Conservation (phyloP, 2,329 filamentous ascomycete species). For the Trichoderma cornu-damae region DNA sequence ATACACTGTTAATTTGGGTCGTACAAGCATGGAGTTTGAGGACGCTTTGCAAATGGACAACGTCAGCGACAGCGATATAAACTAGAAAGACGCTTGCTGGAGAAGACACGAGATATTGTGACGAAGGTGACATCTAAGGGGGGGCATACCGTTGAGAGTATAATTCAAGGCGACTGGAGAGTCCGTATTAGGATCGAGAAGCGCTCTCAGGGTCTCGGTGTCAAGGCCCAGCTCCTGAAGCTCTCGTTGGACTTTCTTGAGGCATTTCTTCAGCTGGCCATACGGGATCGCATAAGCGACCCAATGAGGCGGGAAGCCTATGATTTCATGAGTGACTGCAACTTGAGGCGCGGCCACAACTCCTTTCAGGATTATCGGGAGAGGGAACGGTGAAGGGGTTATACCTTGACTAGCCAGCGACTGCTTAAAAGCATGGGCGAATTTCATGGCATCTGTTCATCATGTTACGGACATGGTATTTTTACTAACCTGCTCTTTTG, state of each 20-base stretch:
- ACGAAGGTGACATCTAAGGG: no score
- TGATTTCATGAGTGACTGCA: neutral
- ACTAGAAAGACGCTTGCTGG: no score
- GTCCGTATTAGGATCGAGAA: slow-evolving; percentile 51
- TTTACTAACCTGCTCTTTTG: neutral
- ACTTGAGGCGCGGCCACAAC: neutral
- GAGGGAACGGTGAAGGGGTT: neutral
- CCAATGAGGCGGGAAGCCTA: slow-evolving; percentile 67
- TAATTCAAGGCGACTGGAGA: slow-evolving; percentile 49
- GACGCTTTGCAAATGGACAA: slow-evolving; percentile 26
- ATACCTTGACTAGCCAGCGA: slow-evolving; percentile 58
- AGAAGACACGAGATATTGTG: neutral
- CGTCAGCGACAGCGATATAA: neutral
- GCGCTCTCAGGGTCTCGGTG: slow-evolving; percentile 60
- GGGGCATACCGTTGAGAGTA: slow-evolving; percentile 45
- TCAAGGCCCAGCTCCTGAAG: slow-evolving; percentile 67
- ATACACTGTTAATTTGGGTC: slow-evolving; percentile 65
- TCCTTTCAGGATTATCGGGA: neutral
- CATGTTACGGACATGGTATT: slow-evolving; percentile 3
- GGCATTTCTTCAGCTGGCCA: slow-evolving; percentile 79
- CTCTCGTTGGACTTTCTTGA: slow-evolving; percentile 73
- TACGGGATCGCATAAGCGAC: slow-evolving; percentile 76
- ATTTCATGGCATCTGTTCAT: slow-evolving; percentile 62
- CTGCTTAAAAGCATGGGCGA: slow-evolving; percentile 71
- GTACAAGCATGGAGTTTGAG: slow-evolving; percentile 45